A percentile compares a stretch with the other conserved stretches of the same genome.
Conservation (phyloP, 495 filamentous ascomycete genomes). For the Aspergillus ellipticus region DNA sequence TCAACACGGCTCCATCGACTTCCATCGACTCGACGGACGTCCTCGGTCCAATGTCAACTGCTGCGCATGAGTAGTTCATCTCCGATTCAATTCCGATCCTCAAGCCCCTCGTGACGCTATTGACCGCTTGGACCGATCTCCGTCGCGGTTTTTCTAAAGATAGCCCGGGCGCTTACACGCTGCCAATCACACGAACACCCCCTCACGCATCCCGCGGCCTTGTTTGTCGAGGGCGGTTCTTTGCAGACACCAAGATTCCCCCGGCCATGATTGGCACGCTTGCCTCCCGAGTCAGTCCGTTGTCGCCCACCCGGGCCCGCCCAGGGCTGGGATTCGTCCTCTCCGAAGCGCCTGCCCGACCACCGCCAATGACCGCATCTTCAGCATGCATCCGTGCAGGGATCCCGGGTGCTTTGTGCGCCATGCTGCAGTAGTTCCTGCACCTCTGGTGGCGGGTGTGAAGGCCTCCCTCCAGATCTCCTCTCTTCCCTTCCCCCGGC, state of each 20-base stretch:
- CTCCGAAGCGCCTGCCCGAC: constrained; percentile 19
- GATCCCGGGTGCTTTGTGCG: constrained; percentile 25
- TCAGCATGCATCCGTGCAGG: constrained; percentile 8
- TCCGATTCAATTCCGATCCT: no score
- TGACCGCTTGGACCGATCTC: background rate
- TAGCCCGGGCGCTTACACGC: constrained; percentile 31
- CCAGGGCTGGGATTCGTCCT: constrained; percentile 13
- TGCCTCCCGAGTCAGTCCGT: constrained; percentile 4
- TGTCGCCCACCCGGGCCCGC: constrained; percentile 10
- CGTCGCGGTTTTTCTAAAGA: constrained; percentile 25
- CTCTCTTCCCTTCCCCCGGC: constrained; percentile 1
- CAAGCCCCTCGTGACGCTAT: background rate
- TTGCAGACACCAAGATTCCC: constrained; percentile 17
- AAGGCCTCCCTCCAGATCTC: constrained; percentile 15
- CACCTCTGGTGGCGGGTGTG: constrained; percentile 15
- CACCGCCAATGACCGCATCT: constrained; percentile 19
- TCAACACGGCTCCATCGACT: no score
- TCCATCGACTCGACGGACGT: no score
- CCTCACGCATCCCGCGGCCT: background rate
- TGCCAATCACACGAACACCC: constrained; percentile 19
- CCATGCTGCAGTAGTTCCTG: constrained; percentile 40
- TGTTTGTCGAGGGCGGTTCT: constrained; percentile 17
- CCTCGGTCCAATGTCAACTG: no score
- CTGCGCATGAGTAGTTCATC: no score
- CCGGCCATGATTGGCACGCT: constrained; percentile 17